Conservation (phyloP, 2,329 filamentous ascomycete species). For the Paraphaeosphaeria minitans region DNA sequence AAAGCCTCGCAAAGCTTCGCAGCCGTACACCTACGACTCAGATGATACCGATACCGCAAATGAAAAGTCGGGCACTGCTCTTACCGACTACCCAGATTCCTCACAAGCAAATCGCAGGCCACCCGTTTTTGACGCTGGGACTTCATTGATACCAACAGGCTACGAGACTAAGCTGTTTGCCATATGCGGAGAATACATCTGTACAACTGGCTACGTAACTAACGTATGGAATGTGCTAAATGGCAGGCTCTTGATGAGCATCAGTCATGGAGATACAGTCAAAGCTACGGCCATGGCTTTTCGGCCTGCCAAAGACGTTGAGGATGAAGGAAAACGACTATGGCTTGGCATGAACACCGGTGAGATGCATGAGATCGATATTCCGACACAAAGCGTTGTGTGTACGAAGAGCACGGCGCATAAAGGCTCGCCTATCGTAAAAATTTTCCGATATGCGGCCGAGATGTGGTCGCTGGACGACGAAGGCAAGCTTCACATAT, state of each 20-base stretch:
- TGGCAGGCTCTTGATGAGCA: constrained; percentile 78
- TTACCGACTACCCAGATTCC: constrained; percentile 78
- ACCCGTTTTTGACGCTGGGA: constrained; percentile 73
- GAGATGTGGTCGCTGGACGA: constrained; percentile 96
- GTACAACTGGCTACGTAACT: constrained; percentile 84
- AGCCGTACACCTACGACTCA: constrained; percentile 51
- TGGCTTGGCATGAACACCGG: constrained; percentile 92
- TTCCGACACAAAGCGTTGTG: constrained; percentile 72
- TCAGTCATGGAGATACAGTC: constrained; percentile 82
- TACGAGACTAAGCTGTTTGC: constrained; percentile 88
- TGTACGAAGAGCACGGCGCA: constrained; percentile 74
- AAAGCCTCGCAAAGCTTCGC: constrained; percentile 12
- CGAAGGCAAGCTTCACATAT: constrained; percentile 82
- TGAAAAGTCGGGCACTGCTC: constrained; percentile 59
- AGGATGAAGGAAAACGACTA: constrained; percentile 78
- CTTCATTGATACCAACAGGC: constrained; percentile 78
- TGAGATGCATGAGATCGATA: constrained; percentile 87
- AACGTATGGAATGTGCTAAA: constrained; percentile 85
- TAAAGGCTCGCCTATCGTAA: constrained; percentile 76
- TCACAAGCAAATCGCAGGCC: constrained; percentile 83
- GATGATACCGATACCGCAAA: constrained; percentile 54
- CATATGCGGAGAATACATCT: constrained; percentile 84
- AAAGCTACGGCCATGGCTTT: constrained; percentile 84
- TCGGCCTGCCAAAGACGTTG: constrained; percentile 77
- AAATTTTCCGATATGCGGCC: constrained; percentile 83